Conservation (phyloP, 2,329 filamentous ascomycete genomes). For the Penicillium psychrosexuale region DNA sequence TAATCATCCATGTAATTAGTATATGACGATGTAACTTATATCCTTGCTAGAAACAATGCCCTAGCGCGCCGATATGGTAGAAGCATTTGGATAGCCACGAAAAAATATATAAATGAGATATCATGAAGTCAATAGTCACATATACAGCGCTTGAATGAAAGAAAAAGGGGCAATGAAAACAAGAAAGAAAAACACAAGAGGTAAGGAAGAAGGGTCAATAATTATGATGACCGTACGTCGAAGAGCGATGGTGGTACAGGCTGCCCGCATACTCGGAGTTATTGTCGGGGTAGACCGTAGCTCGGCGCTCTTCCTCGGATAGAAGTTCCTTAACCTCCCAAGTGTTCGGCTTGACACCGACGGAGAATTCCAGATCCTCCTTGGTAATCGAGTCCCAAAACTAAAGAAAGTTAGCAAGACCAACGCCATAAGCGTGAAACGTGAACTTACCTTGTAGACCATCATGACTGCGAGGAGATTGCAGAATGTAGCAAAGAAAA, state of each 20-base stretch:
- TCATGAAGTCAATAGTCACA: constrained; percentile 17
- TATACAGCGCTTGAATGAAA: constrained; percentile 9
- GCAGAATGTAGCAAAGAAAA: constrained; percentile 91
- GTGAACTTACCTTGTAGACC: constrained; percentile 81
- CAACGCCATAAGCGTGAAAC: neutral
- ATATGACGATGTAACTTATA: neutral
- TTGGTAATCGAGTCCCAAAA: constrained; percentile 99
- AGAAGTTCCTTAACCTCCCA: constrained; percentile 97
- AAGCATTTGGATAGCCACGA: constrained; percentile 2
- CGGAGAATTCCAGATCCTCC: constrained; percentile 97
- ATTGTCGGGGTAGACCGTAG: constrained; percentile 66
- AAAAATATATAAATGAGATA: constrained; percentile 7
- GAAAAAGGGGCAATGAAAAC: neutral
- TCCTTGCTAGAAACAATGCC: neutral
- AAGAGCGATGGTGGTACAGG: constrained; percentile 42
- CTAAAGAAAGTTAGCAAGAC: constrained; percentile 50
- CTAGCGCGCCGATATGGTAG: neutral
- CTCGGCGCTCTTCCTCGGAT: constrained; percentile 73
- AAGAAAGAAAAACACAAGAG: neutral
- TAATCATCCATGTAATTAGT: neutral
- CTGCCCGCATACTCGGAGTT: constrained; percentile 46
- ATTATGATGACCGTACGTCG: constrained; percentile 38
- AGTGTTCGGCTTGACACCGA: constrained; percentile 90
- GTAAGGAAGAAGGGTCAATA: constrained; percentile 25
- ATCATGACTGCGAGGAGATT: constrained; percentile 97